Evolutionary conservation across 495 filamentous ascomycete species (phyloP), one percentile per base, ranked within the genome.

Genomic region (Hypoxylon subgilvum): DNA sequence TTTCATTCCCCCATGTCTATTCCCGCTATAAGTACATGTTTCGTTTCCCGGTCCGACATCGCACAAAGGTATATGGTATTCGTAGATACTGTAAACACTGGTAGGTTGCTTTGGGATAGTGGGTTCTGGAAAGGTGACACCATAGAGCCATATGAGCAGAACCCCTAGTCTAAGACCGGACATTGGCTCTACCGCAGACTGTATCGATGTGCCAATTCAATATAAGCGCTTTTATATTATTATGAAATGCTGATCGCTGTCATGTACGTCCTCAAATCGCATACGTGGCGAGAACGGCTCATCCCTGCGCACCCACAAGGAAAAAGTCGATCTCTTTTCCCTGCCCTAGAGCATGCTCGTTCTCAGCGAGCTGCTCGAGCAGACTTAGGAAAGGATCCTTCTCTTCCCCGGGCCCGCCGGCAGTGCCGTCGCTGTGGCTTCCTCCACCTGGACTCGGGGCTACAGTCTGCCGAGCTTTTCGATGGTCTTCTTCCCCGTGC

Each of bases 311-410:
- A 12, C 76, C 74, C 30, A 72, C 73, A 42, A 90, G 69, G 61
- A 90, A 89, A 73, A 88, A 92, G 57, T 88, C 86, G 52, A 88
- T 62, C 66, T 90, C 88, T 63, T 83, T 88, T 21, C 85, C 86
- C 9, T 68, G 62, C 3, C 78, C 79, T 38, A 69, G 63, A 3
- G 66, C 57, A 18, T 84, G 82, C 66, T 91, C 89, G 65, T 89
- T 90, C 70, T 91, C 88, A 0, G 88, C 88, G 50, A 93, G 72
- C 73, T 91, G 89, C 67, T 93, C 89, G 28, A 93, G 75, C 39
- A 93, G 67, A 53, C 84, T 88, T 21, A 93, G 65, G 61, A 93
- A 93, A 2, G 89, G 89, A 65, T 93, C 89, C 49, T 88, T 90
- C 52, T 91, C 89, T 30, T 76, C 76, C 9, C 54, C 66, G 5